Evolutionary conservation across 495 filamentous ascomycete species (phyloP).

Genomic region (Articulospora tetracladia): DNA sequence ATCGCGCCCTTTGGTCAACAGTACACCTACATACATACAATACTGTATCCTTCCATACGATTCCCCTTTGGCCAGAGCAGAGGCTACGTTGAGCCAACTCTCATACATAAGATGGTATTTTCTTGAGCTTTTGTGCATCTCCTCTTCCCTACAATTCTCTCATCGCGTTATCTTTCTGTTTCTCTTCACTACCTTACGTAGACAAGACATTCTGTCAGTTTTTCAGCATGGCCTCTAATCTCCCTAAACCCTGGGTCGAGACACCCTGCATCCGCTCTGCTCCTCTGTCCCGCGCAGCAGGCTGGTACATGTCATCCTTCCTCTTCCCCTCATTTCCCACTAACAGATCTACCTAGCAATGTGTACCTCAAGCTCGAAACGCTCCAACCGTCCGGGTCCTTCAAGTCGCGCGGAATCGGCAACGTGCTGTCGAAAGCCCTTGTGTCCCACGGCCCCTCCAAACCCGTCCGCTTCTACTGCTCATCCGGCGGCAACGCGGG

Average conservation of each 20-base stretch:
- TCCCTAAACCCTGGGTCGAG: constrained; percentile 18
- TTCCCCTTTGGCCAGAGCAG: too few species aligned
- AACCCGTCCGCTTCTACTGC: constrained; percentile 73
- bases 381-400: constrained; percentile 88
- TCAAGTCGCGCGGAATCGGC: constrained; percentile 92
- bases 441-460: constrained; percentile 4
- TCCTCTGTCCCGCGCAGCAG: constrained; percentile 20
- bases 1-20: too few species aligned
- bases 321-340: not conserved
- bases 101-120: not conserved
- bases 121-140: not conserved
- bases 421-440: constrained; percentile 66
- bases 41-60: too few species aligned
- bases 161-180: not conserved
- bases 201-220: not conserved
- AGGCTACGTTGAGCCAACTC: too few species aligned
- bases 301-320: constrained; percentile 18
- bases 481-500: constrained; percentile 90
- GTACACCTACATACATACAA: too few species aligned
- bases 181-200: not conserved
- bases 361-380: constrained; percentile 94
- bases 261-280: constrained; percentile 21
- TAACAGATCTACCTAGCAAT: constrained; percentile 20
- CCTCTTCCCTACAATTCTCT: not conserved
- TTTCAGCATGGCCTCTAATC: not conserved